These are phyloP conservation scores for Paralagenidium karlingii DNA, from an alignment of 352 stramenopile genomes.

Conservation along the genomic window DNA sequence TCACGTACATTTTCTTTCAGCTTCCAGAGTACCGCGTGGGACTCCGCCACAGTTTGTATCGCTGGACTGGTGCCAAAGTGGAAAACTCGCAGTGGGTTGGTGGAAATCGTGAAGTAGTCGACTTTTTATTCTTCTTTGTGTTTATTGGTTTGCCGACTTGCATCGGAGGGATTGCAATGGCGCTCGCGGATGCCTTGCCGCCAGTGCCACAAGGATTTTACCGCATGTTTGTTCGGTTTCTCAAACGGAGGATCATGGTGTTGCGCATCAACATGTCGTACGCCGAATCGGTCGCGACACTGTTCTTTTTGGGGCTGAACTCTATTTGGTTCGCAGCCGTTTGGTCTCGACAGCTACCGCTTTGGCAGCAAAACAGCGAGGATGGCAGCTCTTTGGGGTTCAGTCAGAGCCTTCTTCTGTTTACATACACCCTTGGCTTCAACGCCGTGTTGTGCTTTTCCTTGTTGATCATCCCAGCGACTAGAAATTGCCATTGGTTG, in stretches of 20 bases:
- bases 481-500: constrained; percentile 77
- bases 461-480: constrained; percentile 43
- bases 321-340: constrained; percentile 68
- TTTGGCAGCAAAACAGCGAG: no score
- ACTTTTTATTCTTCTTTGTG: constrained; percentile 61
- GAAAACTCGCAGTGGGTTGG: constrained; percentile 45
- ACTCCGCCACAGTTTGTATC: constrained; percentile 50
- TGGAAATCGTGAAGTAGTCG: constrained; percentile 56
- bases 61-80: constrained; percentile 37
- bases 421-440: constrained; percentile 58
- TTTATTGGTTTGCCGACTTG: constrained; percentile 63
- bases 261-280: constrained; percentile 64
- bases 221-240: constrained; percentile 59
- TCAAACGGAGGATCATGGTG: constrained; percentile 73
- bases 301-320: constrained; percentile 66
- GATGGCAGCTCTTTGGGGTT: no score
- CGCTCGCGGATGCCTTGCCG: constrained; percentile 48
- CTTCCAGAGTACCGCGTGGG: constrained; percentile 54
- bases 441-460: constrained; percentile 62
- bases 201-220: constrained; percentile 55
- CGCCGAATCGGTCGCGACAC: constrained; percentile 48
- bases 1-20: constrained; percentile 59
- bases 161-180: constrained; percentile 50
- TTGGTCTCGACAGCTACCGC: constrained; percentile 67
- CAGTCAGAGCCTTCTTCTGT: no score